Base-by-base conservation (phyloP, 805 yeast species). In the Maudiozyma pseudohumilis region DNA sequence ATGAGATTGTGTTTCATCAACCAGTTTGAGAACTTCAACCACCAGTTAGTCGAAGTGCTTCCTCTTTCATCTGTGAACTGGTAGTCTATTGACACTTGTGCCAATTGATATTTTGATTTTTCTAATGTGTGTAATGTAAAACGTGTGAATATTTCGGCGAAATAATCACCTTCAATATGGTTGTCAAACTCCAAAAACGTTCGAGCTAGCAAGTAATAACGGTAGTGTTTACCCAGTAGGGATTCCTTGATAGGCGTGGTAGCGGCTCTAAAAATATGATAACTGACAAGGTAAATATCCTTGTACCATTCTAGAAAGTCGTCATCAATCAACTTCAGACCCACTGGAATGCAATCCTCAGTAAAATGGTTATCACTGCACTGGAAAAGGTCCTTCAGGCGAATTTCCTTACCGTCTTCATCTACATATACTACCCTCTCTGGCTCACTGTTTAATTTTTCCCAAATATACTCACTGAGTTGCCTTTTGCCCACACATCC, bases 141-240 rank as follows among this genome's bases (percentile, higher is more conserved):
- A 34, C 50, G 57, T 5, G 49, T 49, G 18, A 65, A 41, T 7
- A 63, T 44, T 35, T 53, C 51, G 10, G 64, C 61, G 13, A 65
- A 42, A 34, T 63, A 65, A 42, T 64, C 65, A 20, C 70, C 70
- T 11, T 55, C 50, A 32, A 64, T 47, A 29, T 40, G 45, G 36
- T 65, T 65, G 35, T 63, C 65, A 38, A 58, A 50, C 36, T 63
- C 61, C 12, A 65, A 27, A 31, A 63, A 64, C 0, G 63, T 58
- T 23, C 51, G 49, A 7, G 64, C 62, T 26, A 65, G 46, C 21
- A 52, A 46, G 18, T 53, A 44, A 37, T 55, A 48, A 3, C 52
- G 48, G 25, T 56, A 51, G 16, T 55, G 48, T 20, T 50, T 48
- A 3, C 49, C 48, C 3, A 22, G 37, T n/a, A 52, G 35, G 21